phyloP scores from a whole-genome alignment of 1,284 basidiomycete genomes.

The Leccinum subspadiceum region DNA sequence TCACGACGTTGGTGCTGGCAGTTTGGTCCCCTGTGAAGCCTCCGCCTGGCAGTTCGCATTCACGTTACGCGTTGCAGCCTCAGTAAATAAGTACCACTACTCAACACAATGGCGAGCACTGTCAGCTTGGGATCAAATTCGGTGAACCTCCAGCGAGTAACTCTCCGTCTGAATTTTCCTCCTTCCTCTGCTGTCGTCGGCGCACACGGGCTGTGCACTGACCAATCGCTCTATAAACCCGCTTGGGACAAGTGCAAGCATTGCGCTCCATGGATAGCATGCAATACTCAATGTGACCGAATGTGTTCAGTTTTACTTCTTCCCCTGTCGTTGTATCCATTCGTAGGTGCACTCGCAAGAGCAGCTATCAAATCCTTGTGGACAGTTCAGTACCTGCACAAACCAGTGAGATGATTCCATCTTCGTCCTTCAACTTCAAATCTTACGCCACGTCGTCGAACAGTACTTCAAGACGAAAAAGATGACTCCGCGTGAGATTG shows the following conservation, averaged over 20 bases:
- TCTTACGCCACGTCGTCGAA: no score
- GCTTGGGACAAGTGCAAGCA: constrained; percentile 78
- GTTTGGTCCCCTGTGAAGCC: no score
- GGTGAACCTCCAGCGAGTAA: constrained; percentile 35
- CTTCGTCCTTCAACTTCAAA: background rate
- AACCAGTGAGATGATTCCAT: constrained; percentile 45
- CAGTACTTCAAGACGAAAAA: background rate
- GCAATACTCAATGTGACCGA: background rate
- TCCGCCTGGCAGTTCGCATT: no score
- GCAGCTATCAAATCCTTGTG: constrained; percentile 68
- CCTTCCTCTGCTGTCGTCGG: constrained; percentile 77
- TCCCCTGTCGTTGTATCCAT: constrained; percentile 69
- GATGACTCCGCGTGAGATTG: constrained; percentile 65
- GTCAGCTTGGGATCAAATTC: no score
- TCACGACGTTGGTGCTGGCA: no score
- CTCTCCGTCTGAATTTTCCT: constrained; percentile 62
- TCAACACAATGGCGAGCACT: no score
- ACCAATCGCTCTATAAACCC: constrained; percentile 59
- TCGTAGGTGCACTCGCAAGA: constrained; percentile 59
- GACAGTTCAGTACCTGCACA: constrained; percentile 70
- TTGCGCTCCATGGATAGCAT: constrained; percentile 2
- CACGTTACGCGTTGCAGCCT: no score
- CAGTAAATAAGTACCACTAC: no score
- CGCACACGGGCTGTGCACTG: constrained; percentile 68
- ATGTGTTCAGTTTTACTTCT: constrained; percentile 56